A percentile compares a stretch with the other conserved stretches of the same genome.
Conservation (phyloP, 176 grass and related monocot species). For the Musa beccarii region DNA sequence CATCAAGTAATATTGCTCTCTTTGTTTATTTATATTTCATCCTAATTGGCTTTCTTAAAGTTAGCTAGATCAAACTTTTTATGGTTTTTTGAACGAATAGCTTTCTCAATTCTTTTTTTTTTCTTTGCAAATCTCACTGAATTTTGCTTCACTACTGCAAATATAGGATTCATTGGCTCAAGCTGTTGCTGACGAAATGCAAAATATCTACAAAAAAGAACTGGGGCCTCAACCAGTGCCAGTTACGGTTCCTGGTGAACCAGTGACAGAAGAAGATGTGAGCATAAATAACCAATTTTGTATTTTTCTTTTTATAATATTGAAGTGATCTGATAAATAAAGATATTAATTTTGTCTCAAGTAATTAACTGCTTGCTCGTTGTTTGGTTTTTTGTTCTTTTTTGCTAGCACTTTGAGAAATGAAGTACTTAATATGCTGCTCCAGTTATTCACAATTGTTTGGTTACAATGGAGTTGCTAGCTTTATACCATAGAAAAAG, state of each 20-base stretch:
- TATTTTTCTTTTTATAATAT: not conserved
- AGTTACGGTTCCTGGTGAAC: constrained; percentile 68
- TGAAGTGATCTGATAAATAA: not conserved
- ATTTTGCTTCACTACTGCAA: constrained; percentile 16
- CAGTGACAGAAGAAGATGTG: constrained; percentile 85
- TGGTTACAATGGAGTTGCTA: too few relatives aligned
- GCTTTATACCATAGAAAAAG: too few relatives aligned
- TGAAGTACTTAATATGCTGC: too few relatives aligned
- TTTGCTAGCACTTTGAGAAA: too few relatives aligned
- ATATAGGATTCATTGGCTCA: constrained; percentile 72
- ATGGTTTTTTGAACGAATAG: not conserved
- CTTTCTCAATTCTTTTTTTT: not conserved
- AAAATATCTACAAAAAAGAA: constrained; percentile 66
- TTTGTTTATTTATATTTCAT: not conserved
- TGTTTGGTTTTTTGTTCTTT: too few relatives aligned
- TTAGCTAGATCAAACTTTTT: not conserved
- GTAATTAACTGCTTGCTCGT: not conserved
- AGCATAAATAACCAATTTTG: constrained; percentile 11
- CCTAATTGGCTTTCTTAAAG: not conserved
- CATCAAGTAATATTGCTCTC: constrained; percentile 46
- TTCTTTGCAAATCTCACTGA: not conserved
- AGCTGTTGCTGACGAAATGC: constrained; percentile 84
- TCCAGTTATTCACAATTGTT: too few relatives aligned
- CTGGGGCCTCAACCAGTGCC: constrained; percentile 72
- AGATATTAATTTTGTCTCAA: not conserved